Evolutionary conservation across 1,284 basidiomycete genomes (phyloP), one percentile per base, ranked within the genome.

Genomic region (Xerocomus cyaneibrunnescens): DNA sequence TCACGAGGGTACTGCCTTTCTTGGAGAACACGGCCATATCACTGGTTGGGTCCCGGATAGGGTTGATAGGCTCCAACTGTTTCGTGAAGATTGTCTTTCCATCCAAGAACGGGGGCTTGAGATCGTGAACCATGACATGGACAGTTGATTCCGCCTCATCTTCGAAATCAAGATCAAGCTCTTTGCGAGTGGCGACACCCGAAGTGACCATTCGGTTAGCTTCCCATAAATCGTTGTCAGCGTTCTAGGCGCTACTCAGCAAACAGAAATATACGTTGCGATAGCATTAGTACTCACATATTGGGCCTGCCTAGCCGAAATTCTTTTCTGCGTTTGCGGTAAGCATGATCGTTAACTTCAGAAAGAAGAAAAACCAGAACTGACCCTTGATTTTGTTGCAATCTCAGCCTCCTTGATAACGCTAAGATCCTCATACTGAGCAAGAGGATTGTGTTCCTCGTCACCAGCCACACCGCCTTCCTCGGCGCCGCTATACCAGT

Each of bases 171-270:
- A 97, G 77, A 67, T 99, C 94, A 38, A 99, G 80, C 12, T 84
- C 79, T 56, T 85, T 87, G 28, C 91, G 85, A 5, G 92, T 92
- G 2, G 92, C 91, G 14, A 98, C 87, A 64, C 97, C 97, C 13
- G 95, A 98, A 0, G 92, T 94, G 12, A 94, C 79, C 87, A 99
- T 93, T 64, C 95, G 90, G 64, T 99, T 98, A 7, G 90, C 91
- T 75, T 99, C 97, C 97, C 97, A 99, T 1, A 96, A 76, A 61
- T 99, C 96, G 60, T 95, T 96, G 68, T 99, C 97, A 21, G 92
- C 92, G 61, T 98, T 98, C 90, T 94, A 64, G 3, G 41, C 13
- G 9, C 16, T 6, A 16, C 5, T 59, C 30, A 48, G 50, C 41
- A 41, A 45, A 35, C 3, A 27, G 9, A 7, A 13, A 2, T 0